Evolutionary conservation across 1,139 yeast species (phyloP).

Genomic region (Debaryomycetaceae sp.): DNA sequence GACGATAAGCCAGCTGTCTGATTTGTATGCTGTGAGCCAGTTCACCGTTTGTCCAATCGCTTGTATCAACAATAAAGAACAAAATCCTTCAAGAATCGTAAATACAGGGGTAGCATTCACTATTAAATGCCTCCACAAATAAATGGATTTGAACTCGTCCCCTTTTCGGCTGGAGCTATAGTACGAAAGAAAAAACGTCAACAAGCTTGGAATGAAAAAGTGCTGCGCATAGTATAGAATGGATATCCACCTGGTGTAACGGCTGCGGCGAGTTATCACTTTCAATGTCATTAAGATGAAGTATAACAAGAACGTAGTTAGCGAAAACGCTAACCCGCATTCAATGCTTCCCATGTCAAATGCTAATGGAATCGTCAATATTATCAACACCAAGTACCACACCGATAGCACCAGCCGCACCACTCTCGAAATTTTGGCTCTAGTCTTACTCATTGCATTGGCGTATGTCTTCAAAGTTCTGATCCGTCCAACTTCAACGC

Average conservation of each 20-base stretch:
- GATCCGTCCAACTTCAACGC: background rate
- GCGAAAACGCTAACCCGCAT: constrained; percentile 86
- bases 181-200: constrained; percentile 66
- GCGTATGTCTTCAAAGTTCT: background rate
- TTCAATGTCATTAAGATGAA: constrained; percentile 71
- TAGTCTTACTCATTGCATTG: background rate
- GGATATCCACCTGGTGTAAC: constrained; percentile 52
- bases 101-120: constrained; percentile 84
- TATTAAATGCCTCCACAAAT: constrained; percentile 63
- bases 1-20: constrained; percentile 78
- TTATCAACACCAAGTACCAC: constrained; percentile 61
- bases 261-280: constrained; percentile 47
- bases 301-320: constrained; percentile 67
- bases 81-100: constrained; percentile 87
- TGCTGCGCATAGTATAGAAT: constrained; percentile 77
- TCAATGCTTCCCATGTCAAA: constrained; percentile 90
- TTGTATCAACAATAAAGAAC: constrained; percentile 84
- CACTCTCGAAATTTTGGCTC: background rate
- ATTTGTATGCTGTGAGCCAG: constrained; percentile 64
- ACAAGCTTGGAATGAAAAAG: constrained; percentile 73
- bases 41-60: constrained; percentile 81
- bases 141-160: constrained; percentile 15
- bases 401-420: constrained; percentile 29
- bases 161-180: constrained; percentile 22
- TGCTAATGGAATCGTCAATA: constrained; percentile 88